A percentile compares a stretch with the other conserved stretches of the same genome.
phyloP scores from a whole-genome alignment of 257 asterid genomes.

The Solanum chiquidenum region DNA sequence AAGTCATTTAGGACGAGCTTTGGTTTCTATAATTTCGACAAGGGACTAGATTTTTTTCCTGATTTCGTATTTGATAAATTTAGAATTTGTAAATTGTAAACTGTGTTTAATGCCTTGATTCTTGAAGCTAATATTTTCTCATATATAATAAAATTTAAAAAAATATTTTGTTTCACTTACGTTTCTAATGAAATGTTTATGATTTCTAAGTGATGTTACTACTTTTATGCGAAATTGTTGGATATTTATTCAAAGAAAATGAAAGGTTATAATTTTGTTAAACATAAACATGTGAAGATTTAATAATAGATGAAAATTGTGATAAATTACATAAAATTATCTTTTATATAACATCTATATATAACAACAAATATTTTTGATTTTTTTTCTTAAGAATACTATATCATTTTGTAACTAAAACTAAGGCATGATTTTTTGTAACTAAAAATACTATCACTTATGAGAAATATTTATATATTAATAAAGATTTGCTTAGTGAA shows the following conservation, averaged over 20 bases:
- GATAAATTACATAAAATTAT: not conserved
- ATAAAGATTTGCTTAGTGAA: not conserved
- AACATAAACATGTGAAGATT: not conserved
- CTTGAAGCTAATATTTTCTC: too few species aligned
- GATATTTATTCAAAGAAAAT: not conserved
- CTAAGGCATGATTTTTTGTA: not conserved
- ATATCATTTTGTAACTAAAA: not conserved
- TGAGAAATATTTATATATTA: not conserved
- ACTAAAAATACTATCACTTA: not conserved
- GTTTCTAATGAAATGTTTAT: not conserved
- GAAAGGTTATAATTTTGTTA: not conserved
- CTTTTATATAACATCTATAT: not conserved
- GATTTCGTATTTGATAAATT: not conserved
- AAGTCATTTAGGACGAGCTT: not conserved
- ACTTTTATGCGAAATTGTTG: not conserved
- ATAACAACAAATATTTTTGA: too few species aligned
- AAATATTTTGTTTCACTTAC: too few species aligned
- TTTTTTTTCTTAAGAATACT: too few species aligned
- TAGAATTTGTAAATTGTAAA: too few species aligned
- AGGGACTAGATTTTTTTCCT: not conserved
- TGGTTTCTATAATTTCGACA: not conserved
- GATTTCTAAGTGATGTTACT: not conserved
- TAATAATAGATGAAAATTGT: not conserved
- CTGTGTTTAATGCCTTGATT: too few species aligned
- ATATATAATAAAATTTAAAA: too few species aligned